These are phyloP conservation scores for Podila clonocystis DNA, from an alignment of 192 early-diverging fungal genomes.

Conservation along the genomic window DNA sequence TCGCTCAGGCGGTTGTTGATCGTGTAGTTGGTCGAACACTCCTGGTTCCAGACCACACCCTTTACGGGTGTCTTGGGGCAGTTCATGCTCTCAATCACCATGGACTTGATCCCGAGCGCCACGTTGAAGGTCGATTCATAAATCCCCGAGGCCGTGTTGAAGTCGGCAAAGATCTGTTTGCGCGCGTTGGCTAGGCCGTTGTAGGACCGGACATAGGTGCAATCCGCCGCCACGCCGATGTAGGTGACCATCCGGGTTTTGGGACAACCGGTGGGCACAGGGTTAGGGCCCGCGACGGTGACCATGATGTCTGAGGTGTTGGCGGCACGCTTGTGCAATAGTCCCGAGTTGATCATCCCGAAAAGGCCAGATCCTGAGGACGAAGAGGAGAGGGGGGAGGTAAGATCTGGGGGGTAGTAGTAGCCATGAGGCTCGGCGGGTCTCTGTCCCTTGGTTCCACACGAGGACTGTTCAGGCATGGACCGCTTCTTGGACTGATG, in stretches of 20 bases:
- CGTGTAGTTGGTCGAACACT: slow-evolving; percentile 72
- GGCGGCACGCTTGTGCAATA: slow-evolving; percentile 7
- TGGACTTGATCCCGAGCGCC: slow-evolving; percentile 76
- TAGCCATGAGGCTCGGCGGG: not conserved
- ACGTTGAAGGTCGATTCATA: slow-evolving; percentile 90
- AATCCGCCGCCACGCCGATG: slow-evolving; percentile 39
- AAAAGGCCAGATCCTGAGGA: not conserved
- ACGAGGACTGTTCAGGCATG: not conserved
- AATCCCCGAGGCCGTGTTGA: slow-evolving; percentile 83
- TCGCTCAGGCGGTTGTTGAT: slow-evolving; percentile 83
- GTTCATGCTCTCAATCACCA: slow-evolving; percentile 70
- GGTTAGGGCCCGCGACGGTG: slow-evolving; percentile 8
- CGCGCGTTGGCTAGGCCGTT: slow-evolving; percentile 65
- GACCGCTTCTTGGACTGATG: not conserved
- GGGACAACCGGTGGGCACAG: slow-evolving; percentile 30
- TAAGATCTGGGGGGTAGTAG: slow-evolving; percentile 21
- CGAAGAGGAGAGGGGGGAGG: not conserved
- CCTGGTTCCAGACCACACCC: slow-evolving; percentile 75
- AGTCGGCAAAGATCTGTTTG: slow-evolving; percentile 81
- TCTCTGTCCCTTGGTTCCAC: not conserved
- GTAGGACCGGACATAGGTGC: slow-evolving; percentile 56
- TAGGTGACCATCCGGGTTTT: slow-evolving; percentile 25
- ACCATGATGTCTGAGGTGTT: slow-evolving; percentile 2
- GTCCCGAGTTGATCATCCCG: not conserved
- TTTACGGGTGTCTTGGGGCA: slow-evolving; percentile 59